Evolutionary conservation across 257 asterid species (phyloP), one percentile per base, ranked within the genome.

Genomic region (Capsicum chinense): DNA sequence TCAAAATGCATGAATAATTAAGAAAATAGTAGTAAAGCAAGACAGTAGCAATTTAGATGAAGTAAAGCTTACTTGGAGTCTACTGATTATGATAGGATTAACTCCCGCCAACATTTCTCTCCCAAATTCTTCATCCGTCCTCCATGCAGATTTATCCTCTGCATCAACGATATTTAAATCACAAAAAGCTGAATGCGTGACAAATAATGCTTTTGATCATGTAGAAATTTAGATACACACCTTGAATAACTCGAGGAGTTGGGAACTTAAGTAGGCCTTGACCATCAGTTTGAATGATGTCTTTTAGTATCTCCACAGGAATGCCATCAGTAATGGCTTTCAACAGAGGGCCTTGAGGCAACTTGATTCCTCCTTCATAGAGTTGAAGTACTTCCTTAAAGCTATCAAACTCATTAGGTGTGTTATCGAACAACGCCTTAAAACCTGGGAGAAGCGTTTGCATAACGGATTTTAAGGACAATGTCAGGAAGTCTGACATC

Each of bases 101-200:
- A 90, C 58, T 56, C 60, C 60, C 2, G 60, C 60, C 7, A 56
- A 14, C 60, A 56, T 56, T 56, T 56, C 60, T 56, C 97, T 90
- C 39, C 89, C 94, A 85, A 94, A 94, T 85, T 94, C 98, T 88
- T 92, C 97, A 82, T 94, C 97, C 7, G 98, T 85, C 84, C 92
- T 89, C 98, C 95, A 94, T 48, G 94, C 98, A 42, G 89, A 82
- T 87, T 89, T 87, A 62, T 91, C 92, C 73, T 90, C 98, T 94
- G 89, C 59, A 56, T 6, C 48, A 44, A 44, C 48, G 2, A 44
- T 44, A 44, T 44, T 44, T 4, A 44, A 6, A 44, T 44, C 5
- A 44, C 48, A 44, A 13, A 39, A 14, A 4, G 60, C 0, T 54
- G 15, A 54, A 3, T 5, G 17, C 6, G 6, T 56, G 59, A 56